Conservation (phyloP, 805 yeast species). For the Cyberlindnera sargentensis region DNA sequence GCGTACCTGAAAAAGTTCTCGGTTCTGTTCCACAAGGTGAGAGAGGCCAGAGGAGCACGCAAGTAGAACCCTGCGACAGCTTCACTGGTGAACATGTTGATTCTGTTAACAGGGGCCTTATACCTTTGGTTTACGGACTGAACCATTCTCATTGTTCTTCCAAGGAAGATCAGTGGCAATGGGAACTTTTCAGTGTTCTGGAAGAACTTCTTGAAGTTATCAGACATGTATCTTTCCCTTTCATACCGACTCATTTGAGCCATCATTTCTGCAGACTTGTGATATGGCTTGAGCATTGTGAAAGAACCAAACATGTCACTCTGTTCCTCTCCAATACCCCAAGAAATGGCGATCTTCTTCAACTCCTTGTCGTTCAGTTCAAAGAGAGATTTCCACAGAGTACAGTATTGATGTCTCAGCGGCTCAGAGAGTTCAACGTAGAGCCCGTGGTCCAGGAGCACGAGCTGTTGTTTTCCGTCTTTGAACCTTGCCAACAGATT, state of each 20-base stretch:
- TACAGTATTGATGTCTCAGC: constrained; percentile 50
- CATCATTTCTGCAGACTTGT: constrained; percentile 23
- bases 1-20: constrained; percentile 15
- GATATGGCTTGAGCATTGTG: constrained; percentile 42
- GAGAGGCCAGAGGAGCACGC: constrained; percentile 7
- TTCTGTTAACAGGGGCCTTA: constrained; percentile 71
- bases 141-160: constrained; percentile 67
- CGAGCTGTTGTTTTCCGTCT: constrained; percentile 42
- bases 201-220: constrained; percentile 48
- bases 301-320: constrained; percentile 56
- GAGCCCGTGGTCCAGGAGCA: constrained; percentile 70
- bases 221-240: constrained; percentile 34
- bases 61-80: constrained; percentile 32
- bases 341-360: constrained; percentile 38
- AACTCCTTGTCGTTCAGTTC: constrained; percentile 43
- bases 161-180: constrained; percentile 53
- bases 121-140: constrained; percentile 59
- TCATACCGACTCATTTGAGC: constrained; percentile 30
- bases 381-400: constrained; percentile 58
- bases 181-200: constrained; percentile 64
- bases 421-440: constrained; percentile 46
- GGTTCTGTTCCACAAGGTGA: constrained; percentile 1
- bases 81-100: constrained; percentile 53
- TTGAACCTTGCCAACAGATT: constrained; percentile 51
- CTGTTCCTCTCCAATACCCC: constrained; percentile 62